Conservation (phyloP, 257 asterid genomes). For the Solanum chilense region DNA sequence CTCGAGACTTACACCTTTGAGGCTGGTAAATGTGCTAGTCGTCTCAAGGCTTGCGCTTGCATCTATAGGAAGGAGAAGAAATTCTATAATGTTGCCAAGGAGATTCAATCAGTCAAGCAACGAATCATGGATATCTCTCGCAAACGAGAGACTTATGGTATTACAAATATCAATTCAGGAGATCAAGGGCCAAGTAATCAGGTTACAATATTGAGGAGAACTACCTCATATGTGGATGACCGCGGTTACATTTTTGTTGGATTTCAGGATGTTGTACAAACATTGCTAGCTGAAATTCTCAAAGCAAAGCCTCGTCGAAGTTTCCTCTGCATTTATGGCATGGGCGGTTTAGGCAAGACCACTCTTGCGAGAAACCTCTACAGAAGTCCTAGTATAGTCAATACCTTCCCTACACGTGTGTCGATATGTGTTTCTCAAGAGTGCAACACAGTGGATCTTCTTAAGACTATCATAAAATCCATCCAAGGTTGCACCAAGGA, state of each 20-base stretch:
- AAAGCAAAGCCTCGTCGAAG: not conserved
- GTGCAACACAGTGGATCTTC: not conserved
- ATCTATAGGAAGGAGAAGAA: too few species aligned
- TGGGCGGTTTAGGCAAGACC: conserved; percentile 1
- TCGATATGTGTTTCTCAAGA: not conserved
- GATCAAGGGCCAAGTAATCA: not conserved
- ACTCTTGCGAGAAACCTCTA: not conserved
- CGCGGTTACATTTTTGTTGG: not conserved
- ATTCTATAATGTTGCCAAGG: fast-evolving
- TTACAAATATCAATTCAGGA: not conserved
- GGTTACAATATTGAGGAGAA: not conserved
- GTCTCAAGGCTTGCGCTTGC: too few species aligned
- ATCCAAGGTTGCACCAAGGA: not conserved
- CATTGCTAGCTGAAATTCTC: not conserved
- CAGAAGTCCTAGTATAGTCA: not conserved
- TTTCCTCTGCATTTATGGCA: not conserved
- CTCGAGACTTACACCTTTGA: too few species aligned
- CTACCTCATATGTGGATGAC: not conserved
- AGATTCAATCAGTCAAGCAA: not conserved
- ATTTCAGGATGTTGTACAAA: not conserved
- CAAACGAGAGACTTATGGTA: not conserved
- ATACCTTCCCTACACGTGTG: not conserved
- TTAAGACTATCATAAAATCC: not conserved
- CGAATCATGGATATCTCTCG: not conserved
- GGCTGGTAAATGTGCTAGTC: too few species aligned